Evolutionary conservation across 1,284 basidiomycete genomes (phyloP), one percentile per base, ranked within the genome.

Genomic region (Leccinum variabile): DNA sequence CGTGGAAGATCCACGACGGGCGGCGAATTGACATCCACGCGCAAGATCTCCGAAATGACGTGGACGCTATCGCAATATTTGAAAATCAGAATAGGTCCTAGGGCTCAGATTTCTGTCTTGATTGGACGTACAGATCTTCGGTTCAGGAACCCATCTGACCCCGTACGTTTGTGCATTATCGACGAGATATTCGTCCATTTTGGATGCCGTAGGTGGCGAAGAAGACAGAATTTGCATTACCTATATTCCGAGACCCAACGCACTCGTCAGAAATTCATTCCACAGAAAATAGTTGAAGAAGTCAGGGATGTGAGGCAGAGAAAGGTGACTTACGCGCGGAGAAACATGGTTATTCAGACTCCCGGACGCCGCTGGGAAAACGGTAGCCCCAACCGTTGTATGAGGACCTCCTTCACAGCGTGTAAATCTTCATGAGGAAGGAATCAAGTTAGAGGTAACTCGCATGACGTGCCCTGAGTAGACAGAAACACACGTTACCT

Each of bases 111-210:
- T 32, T n/a, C 44, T 8, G 44, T 6, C 8, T n/a, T 8, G 37
- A 52, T 59, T 35, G 54, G 32, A 77, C 85, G 39, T 57, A 89
- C 90, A 86, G 80, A 65, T 90, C 83, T 67, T 87, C 80, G 82
- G 81, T 65, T 85, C 85, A 22, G 89, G 86, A 13, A 68, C 72
- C 90, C 90, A 92, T 33, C 81, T 72, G n/a, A 91, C 76, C 33
- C 77, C 77, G 66, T 85, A 82, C 5, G 78, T 72, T 37, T 77
- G 77, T 18, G 87, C 86, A 59, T 89, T 82, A 44, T 78, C 75
- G 52, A 76, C 70, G 39, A 92, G 78, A 66, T 82, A 86, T 28
- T 77, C 71, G 68, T 91, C 83, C 57, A 91, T 77, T 61, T 79
- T 79, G 25, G 78, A 74, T 6, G 83, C 84, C 18, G 85, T 82